Evolutionary conservation across 2,329 filamentous ascomycete species (phyloP).

Genomic region (Aureobasidium sp.): DNA sequence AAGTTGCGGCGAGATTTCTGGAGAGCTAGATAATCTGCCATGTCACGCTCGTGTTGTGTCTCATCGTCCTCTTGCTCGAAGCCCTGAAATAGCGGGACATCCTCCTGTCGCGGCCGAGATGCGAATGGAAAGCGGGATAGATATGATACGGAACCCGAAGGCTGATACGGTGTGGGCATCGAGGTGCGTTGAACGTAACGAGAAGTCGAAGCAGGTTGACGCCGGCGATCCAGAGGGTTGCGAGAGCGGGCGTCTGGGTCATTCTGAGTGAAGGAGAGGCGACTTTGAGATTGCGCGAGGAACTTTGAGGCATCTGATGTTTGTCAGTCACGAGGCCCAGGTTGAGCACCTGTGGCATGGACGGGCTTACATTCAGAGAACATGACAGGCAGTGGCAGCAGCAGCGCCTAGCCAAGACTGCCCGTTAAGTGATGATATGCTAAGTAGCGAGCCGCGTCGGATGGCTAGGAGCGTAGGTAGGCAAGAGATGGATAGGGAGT

Average conservation of each 20-base stretch:
- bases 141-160: conserved; percentile 53
- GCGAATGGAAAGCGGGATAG: conserved; percentile 71
- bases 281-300: conserved; percentile 90
- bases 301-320: conserved; percentile 85
- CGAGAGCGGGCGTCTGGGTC: conserved; percentile 32
- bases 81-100: conserved; percentile 88
- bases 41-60: conserved; percentile 79
- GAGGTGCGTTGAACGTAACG: conserved; percentile 41
- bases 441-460: neutral
- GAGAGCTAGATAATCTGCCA: conserved; percentile 87
- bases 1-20: conserved; percentile 86
- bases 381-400: conserved; percentile 39
- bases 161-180: conserved; percentile 71
- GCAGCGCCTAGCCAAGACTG: neutral
- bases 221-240: conserved; percentile 40
- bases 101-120: conserved; percentile 60
- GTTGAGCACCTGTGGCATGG: conserved; percentile 21
- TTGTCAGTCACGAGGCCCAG: conserved; percentile 36
- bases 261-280: conserved; percentile 61
- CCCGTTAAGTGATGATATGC: neutral
- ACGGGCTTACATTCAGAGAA: conserved; percentile 76
- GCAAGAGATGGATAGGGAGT: neutral
- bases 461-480: neutral
- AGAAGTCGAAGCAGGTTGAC: conserved; percentile 34
- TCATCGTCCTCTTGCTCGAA: conserved; percentile 91